A percentile compares a stretch with the other conserved stretches of the same genome.
These are phyloP conservation scores for Ogataea degrootiae DNA, from an alignment of 805 yeast species.

Conservation along the genomic window DNA sequence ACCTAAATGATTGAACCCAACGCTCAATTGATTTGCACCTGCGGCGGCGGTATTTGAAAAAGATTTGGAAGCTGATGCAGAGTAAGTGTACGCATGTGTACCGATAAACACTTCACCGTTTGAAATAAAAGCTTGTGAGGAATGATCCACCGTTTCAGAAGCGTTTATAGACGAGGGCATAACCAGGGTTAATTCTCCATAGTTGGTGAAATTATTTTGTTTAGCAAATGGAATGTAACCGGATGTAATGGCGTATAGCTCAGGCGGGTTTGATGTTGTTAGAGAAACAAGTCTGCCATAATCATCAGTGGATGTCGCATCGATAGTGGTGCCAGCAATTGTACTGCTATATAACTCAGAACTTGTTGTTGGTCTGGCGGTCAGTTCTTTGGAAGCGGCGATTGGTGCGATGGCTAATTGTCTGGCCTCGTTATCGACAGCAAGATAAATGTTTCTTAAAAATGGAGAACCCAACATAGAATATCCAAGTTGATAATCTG, in stretches of 20 bases:
- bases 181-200: conserved; percentile 24
- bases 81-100: conserved; percentile 2
- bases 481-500: conserved; percentile 44
- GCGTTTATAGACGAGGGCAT: conserved; percentile 13
- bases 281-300: background rate
- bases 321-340: conserved; percentile 1
- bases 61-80: conserved; percentile 5
- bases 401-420: conserved; percentile 55
- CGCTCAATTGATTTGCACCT: background rate
- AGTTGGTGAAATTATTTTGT: conserved; percentile 19
- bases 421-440: conserved; percentile 56
- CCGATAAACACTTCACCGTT: conserved; percentile 27
- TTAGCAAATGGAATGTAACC: conserved; percentile 31
- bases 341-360: background rate
- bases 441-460: conserved; percentile 48
- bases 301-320: background rate
- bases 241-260: conserved; percentile 19
- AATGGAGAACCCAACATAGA: conserved; percentile 57
- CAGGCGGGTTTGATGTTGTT: background rate
- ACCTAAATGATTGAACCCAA: background rate
- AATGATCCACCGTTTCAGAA: conserved; percentile 10
- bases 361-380: background rate
- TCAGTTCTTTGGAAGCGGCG: background rate
- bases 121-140: conserved; percentile 21
- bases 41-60: conserved; percentile 3